These are phyloP conservation scores for Pythium scleroteichum DNA, from an alignment of 352 stramenopile species.

Conservation along the genomic window DNA sequence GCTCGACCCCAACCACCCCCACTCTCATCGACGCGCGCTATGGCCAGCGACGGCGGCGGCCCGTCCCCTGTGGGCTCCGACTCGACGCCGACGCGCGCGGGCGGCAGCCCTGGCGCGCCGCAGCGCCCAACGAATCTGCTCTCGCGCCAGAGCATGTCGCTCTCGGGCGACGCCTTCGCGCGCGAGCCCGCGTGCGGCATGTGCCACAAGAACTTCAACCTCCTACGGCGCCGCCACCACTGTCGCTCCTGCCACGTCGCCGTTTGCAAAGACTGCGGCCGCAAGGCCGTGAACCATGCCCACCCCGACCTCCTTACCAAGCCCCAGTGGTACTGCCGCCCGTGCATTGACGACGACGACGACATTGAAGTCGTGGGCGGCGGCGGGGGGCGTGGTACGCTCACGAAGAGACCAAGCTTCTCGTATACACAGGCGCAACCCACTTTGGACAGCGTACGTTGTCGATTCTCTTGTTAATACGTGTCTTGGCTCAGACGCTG, in stretches of 20 bases:
- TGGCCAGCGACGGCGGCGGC: constrained; percentile 21
- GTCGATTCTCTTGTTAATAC: neutral
- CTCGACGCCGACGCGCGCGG: constrained; percentile 8
- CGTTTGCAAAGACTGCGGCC: constrained; percentile 81
- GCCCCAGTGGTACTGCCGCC: constrained; percentile 80
- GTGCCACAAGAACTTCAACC: constrained; percentile 79
- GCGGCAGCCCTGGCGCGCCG: constrained; percentile 14
- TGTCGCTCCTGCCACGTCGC: constrained; percentile 83
- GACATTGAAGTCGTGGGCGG: constrained; percentile 66
- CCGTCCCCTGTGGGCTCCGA: constrained; percentile 20
- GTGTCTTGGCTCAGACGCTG: too few species aligned
- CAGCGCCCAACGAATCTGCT: constrained; percentile 25
- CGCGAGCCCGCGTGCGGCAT: constrained; percentile 75
- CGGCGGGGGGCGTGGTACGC: constrained; percentile 36
- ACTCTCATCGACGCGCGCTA: neutral
- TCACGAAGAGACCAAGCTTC: constrained; percentile 68
- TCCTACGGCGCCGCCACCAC: constrained; percentile 81
- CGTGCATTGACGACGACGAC: constrained; percentile 66
- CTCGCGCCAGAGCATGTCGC: constrained; percentile 26
- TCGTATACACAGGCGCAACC: constrained; percentile 43
- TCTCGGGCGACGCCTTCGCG: constrained; percentile 53
- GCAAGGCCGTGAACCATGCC: constrained; percentile 72
- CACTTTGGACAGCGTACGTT: constrained; percentile 20
- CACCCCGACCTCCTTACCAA: constrained; percentile 43
- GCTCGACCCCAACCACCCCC: neutral